phyloP scores from a whole-genome alignment of 805 yeast species.

The Candida boleticola region DNA sequence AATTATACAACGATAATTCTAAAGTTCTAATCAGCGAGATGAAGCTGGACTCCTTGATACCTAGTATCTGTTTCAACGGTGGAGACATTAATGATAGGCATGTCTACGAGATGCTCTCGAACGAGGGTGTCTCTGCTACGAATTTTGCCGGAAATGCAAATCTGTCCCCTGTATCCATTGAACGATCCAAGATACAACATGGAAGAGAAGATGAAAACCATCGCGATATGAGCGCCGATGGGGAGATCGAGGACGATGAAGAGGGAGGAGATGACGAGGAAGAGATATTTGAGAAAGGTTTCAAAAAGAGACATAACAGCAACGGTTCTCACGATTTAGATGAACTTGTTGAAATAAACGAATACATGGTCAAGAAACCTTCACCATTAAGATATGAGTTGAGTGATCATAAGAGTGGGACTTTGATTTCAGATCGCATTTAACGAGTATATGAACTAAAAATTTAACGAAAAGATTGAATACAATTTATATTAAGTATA shows the following conservation, averaged over 20 bases:
- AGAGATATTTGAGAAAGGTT: neutral
- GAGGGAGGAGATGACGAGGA: neutral
- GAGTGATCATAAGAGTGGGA: neutral
- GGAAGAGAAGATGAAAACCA: neutral
- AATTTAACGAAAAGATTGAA: no score
- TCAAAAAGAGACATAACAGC: neutral
- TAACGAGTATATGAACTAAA: no score
- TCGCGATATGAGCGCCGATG: neutral
- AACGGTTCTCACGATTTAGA: neutral
- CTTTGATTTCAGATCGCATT: no score
- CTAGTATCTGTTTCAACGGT: constrained; percentile 8
- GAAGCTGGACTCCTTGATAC: constrained; percentile 13
- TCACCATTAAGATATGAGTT: constrained; percentile 1
- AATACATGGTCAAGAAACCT: constrained; percentile 1
- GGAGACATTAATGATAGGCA: neutral
- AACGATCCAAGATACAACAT: neutral
- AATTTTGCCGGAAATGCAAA: neutral
- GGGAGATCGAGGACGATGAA: neutral
- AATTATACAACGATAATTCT: constrained; percentile 18
- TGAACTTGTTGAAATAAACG: neutral
- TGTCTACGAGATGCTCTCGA: neutral
- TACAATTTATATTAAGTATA: no score
- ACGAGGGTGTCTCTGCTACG: neutral
- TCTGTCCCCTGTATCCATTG: no score
- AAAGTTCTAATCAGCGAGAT: constrained; percentile 14